Evolutionary conservation across 441 rosid species (phyloP).

Genomic region (Erysimum cheiri): DNA sequence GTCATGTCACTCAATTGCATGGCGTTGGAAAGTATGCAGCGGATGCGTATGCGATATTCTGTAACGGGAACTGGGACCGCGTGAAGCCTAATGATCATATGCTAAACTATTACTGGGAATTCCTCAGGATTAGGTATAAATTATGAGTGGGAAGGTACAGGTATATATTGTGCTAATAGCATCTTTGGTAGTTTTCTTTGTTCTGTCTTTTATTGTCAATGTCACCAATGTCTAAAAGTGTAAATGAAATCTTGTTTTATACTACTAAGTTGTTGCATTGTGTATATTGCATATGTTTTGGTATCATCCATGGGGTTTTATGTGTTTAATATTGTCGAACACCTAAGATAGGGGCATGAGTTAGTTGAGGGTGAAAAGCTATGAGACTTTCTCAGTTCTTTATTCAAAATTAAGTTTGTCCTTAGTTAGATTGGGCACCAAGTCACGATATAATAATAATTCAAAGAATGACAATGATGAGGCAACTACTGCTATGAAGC

Average conservation of each 20-base stretch:
- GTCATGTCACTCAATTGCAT: slow-evolving; percentile 74
- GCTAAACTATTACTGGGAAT: slow-evolving; percentile 44
- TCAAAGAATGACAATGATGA: slow-evolving; percentile 16
- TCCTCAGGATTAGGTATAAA: slow-evolving; percentile 32
- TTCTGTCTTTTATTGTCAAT: background rate
- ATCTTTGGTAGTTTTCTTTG: background rate
- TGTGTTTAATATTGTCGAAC: slow-evolving; percentile 17
- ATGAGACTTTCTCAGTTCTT: slow-evolving; percentile 7
- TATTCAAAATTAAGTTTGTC: background rate
- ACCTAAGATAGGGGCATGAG: slow-evolving; percentile 10
- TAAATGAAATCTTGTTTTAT: background rate
- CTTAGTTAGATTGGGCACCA: slow-evolving; percentile 24
- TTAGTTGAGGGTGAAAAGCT: slow-evolving; percentile 7
- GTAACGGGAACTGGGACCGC: slow-evolving; percentile 61
- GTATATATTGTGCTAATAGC: background rate
- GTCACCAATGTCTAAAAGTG: slow-evolving; percentile 10
- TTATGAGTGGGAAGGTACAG: slow-evolving; percentile 18
- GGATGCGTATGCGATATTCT: slow-evolving; percentile 87
- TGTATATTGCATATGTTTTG: slow-evolving; percentile 8
- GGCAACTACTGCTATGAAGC: slow-evolving; percentile 28
- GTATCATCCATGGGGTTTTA: background rate
- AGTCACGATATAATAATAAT: slow-evolving; percentile 34
- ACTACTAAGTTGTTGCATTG: slow-evolving; percentile 7
- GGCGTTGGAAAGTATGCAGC: slow-evolving; percentile 92
- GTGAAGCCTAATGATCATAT: slow-evolving; percentile 45